Conservation (phyloP, 805 yeast genomes). For the Suhomyces kilbournensis region DNA sequence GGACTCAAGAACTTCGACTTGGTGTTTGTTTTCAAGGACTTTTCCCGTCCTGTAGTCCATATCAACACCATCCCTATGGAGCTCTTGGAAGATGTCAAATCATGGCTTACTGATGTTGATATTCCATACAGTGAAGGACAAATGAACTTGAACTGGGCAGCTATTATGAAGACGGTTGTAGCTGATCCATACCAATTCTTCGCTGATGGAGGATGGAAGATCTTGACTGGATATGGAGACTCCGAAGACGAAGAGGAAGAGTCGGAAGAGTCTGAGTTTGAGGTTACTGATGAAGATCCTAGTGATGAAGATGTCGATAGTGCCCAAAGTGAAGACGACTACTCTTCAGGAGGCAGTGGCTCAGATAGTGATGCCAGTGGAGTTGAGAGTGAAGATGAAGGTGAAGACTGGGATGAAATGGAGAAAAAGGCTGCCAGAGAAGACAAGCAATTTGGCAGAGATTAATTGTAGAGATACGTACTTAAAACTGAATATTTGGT, state of each 20-base stretch:
- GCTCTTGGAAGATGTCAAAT: conserved; percentile 84
- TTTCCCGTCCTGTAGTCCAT: conserved; percentile 81
- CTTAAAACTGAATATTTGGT: neutral
- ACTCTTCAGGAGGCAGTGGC: conserved; percentile 39
- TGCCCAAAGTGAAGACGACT: conserved; percentile 45
- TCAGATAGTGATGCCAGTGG: conserved; percentile 29
- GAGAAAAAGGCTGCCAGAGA: conserved; percentile 55
- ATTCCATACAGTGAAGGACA: conserved; percentile 94
- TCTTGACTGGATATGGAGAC: conserved; percentile 85
- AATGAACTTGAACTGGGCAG: conserved; percentile 91
- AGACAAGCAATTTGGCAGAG: conserved; percentile 33
- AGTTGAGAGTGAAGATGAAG: conserved; percentile 33
- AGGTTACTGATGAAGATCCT: conserved; percentile 58
- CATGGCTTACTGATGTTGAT: conserved; percentile 97
- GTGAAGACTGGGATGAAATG: conserved; percentile 61
- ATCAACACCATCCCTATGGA: conserved; percentile 94
- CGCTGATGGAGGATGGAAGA: conserved; percentile 92
- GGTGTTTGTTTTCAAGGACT: conserved; percentile 95
- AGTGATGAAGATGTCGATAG: conserved; percentile 60
- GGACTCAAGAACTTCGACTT: conserved; percentile 95
- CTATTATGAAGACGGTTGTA: conserved; percentile 89
- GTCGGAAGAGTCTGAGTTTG: conserved; percentile 70
- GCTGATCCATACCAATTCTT: conserved; percentile 95
- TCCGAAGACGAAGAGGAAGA: conserved; percentile 62
- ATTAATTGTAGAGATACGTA: conserved; percentile 7